These are phyloP conservation scores for Penicillium hesseltinei DNA, from an alignment of 2,329 filamentous ascomycete genomes.

Conservation along the genomic window DNA sequence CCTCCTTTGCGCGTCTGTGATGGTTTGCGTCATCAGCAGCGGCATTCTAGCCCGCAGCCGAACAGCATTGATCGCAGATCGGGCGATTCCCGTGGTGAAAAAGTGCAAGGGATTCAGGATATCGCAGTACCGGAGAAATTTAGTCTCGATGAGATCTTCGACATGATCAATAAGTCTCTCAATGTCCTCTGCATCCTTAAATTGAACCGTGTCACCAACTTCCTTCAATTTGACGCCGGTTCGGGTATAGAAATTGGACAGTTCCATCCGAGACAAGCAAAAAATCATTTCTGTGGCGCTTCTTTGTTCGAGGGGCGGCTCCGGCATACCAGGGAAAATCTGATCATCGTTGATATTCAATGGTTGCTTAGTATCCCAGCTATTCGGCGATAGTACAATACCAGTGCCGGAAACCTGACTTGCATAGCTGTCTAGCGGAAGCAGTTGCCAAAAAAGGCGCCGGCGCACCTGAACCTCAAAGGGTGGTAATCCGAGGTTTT, in stretches of 20 bases:
- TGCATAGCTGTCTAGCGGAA: constrained; percentile 24
- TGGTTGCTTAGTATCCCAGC: constrained; percentile 35
- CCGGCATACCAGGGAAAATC: constrained; percentile 40
- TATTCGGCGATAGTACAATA: constrained; percentile 7
- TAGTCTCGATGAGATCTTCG: constrained; percentile 33
- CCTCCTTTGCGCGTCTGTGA: constrained; percentile 4
- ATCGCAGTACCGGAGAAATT: constrained; percentile 37
- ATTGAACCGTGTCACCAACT: constrained; percentile 1
- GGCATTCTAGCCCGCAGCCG: constrained; percentile 46
- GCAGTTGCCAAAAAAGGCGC: constrained; percentile 27
- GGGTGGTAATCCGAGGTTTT: constrained; percentile 42
- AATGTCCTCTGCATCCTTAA: constrained; percentile 8
- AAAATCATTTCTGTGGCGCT: constrained; percentile 47
- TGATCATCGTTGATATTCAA: constrained; percentile 41
- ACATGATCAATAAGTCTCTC: constrained; percentile 29
- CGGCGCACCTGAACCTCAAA: constrained; percentile 45
- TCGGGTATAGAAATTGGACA: constrained; percentile 25
- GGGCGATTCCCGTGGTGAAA: constrained; percentile 43
- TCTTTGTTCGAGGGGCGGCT: constrained; percentile 37
- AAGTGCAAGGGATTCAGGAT: constrained; percentile 41
- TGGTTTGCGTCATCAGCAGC: constrained; percentile 11
- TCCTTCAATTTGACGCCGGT: constrained; percentile 13
- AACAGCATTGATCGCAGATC: constrained; percentile 44
- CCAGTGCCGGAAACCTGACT: constrained; percentile 31
- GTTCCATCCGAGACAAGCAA: constrained; percentile 27